Evolutionary conservation across 345 rosid genomes (phyloP).

Genomic region (Murraya koenigii): DNA sequence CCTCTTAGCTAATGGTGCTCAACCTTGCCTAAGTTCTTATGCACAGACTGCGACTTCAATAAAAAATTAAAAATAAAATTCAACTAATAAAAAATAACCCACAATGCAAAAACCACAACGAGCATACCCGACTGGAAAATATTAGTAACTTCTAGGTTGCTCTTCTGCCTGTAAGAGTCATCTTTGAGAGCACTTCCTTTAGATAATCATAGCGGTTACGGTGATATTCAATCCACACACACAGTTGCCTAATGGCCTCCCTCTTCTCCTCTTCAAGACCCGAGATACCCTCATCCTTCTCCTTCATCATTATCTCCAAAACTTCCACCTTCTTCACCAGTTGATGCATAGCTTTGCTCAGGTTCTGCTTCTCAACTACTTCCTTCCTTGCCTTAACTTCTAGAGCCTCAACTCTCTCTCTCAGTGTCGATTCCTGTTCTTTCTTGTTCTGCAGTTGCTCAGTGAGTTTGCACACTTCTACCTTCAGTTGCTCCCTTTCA

Average conservation of each 20-base stretch:
- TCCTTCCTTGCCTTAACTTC: slow-evolving; percentile 43
- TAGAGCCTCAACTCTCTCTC: slow-evolving; percentile 39
- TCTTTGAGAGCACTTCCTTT: slow-evolving; percentile 44
- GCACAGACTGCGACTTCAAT: background rate
- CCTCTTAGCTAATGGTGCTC: background rate
- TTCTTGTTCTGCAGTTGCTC: slow-evolving; percentile 36
- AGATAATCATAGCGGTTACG: slow-evolving; percentile 53
- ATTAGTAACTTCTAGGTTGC: slow-evolving; percentile 14
- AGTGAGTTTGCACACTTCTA: slow-evolving; percentile 30
- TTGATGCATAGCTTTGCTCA: slow-evolving; percentile 29
- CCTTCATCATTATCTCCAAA: slow-evolving; percentile 41
- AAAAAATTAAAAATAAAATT: background rate
- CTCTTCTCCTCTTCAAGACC: slow-evolving; percentile 75
- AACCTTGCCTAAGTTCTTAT: slow-evolving; percentile 3
- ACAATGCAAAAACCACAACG: slow-evolving; percentile 1
- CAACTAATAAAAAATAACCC: slow-evolving; percentile 20
- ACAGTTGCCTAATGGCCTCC: slow-evolving; percentile 95
- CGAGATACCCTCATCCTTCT: slow-evolving; percentile 44
- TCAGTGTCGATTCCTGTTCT: slow-evolving; percentile 32
- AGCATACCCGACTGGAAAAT: slow-evolving; percentile 12
- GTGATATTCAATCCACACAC: slow-evolving; percentile 81
- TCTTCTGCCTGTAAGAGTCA: slow-evolving; percentile 31
- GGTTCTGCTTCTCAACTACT: slow-evolving; percentile 49
- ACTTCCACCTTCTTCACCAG: slow-evolving; percentile 36
- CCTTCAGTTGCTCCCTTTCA: slow-evolving; percentile 33